phyloP scores from a whole-genome alignment of 495 filamentous ascomycete species.

The Glutinoglossum americanum region DNA sequence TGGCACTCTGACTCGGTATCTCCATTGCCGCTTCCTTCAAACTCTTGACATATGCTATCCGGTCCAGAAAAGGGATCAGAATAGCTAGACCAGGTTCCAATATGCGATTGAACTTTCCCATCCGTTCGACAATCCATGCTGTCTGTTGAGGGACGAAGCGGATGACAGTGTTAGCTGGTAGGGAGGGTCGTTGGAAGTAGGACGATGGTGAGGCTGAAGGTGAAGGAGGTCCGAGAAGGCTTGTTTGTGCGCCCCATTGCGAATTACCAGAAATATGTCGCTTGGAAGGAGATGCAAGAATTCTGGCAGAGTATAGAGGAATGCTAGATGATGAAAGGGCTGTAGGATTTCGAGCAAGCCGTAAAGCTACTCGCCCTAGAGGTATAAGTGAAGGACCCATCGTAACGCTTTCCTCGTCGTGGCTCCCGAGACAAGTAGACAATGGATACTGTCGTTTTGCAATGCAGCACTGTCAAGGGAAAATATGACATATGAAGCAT shows the following conservation, averaged over 20 bases:
- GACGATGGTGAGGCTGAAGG: slow-evolving; percentile 17
- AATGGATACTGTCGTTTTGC: not conserved
- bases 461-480: too few relatives aligned
- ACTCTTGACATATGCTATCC: slow-evolving; percentile 93
- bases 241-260: not conserved
- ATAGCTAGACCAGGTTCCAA: slow-evolving; percentile 79
- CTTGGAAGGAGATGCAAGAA: not conserved
- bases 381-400: not conserved
- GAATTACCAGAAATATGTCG: not conserved
- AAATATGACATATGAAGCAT: not conserved
- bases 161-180: slow-evolving; percentile 85
- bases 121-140: slow-evolving; percentile 97
- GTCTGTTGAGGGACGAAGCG: slow-evolving; percentile 98
- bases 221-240: not conserved
- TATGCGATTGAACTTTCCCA: slow-evolving; percentile 90
- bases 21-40: slow-evolving; percentile 91
- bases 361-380: not conserved
- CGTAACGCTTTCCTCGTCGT: not conserved
- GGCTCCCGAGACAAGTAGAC: too few relatives aligned
- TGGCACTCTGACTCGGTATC: slow-evolving; percentile 88
- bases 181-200: slow-evolving; percentile 34
- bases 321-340: not conserved
- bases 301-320: not conserved
- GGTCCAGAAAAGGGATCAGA: slow-evolving; percentile 76
- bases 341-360: not conserved